These are phyloP conservation scores for Eustoma russellianum DNA, from an alignment of 257 asterid genomes.

Conservation along the genomic window DNA sequence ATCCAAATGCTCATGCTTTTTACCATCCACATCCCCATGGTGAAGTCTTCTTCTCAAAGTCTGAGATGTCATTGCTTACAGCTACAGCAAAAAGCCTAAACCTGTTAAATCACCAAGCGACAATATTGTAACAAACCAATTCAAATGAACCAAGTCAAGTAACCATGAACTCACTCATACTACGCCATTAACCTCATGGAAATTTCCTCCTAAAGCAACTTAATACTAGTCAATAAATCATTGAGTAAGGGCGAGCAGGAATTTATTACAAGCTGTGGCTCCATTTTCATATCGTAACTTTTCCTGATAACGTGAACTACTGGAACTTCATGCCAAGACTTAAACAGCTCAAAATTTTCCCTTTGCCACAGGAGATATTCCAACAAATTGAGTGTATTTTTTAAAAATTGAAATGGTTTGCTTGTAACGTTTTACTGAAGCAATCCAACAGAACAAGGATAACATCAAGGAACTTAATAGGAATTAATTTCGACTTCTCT, in stretches of 20 bases:
- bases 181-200: background rate
- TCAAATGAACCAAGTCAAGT: background rate
- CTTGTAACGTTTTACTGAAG: no score
- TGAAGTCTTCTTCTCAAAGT: constrained; percentile 77
- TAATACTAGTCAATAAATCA: background rate
- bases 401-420: no score
- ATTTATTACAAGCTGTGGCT: background rate
- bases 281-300: no score
- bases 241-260: background rate
- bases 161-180: background rate
- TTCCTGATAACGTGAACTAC: background rate
- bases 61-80: constrained; percentile 45
- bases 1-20: constrained; percentile 36
- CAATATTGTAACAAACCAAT: no score
- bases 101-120: background rate
- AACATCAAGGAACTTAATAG: no score
- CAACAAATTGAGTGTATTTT: no score
- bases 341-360: no score
- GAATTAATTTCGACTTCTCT: no score
- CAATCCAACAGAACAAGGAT: no score
- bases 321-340: no score
- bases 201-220: background rate
- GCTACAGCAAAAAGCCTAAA: background rate
- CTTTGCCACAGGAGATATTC: no score
- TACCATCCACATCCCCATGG: constrained; percentile 74